A percentile compares a stretch with the other conserved stretches of the same genome.
Conservation (phyloP, 371 early-diverging fungal genomes). For the Mortierella sp. region DNA sequence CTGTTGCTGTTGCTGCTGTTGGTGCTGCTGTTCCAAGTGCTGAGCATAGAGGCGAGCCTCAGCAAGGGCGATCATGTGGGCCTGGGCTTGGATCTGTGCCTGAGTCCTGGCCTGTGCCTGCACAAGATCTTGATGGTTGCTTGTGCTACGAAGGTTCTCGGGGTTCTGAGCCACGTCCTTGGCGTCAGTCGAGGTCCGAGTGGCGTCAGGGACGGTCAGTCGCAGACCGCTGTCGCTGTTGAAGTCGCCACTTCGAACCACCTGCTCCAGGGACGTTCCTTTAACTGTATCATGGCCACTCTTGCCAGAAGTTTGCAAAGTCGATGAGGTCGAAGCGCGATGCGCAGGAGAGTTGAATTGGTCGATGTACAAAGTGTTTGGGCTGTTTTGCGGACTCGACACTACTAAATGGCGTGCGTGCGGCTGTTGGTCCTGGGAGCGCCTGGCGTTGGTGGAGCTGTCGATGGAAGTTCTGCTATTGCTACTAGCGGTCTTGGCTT, state of each 20-base stretch:
- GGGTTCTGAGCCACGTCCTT: too few species aligned
- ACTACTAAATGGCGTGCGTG: constrained; percentile 24
- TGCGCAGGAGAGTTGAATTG: constrained; percentile 17
- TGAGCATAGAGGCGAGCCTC: constrained; percentile 40
- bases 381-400: constrained; percentile 40
- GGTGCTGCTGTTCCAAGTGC: too few species aligned
- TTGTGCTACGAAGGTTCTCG: too few species aligned
- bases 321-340: too few species aligned
- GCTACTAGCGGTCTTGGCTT: constrained; percentile 27
- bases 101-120: constrained; percentile 11
- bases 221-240: too few species aligned
- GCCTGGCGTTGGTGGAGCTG: not conserved
- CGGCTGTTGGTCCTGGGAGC: constrained; percentile 16
- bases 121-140: constrained; percentile 1
- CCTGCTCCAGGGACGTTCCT: too few species aligned
- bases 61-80: constrained; percentile 28
- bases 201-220: too few species aligned
- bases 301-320: too few species aligned
- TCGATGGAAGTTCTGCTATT: not conserved
- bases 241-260: too few species aligned
- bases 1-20: constrained; percentile 24
- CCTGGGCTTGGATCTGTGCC: not conserved
- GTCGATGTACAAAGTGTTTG: constrained; percentile 20
- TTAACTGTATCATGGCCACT: too few species aligned
- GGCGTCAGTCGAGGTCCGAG: too few species aligned